phyloP scores from a whole-genome alignment of 2,329 filamentous ascomycete species.

The Colletotrichum orchidophilum region DNA sequence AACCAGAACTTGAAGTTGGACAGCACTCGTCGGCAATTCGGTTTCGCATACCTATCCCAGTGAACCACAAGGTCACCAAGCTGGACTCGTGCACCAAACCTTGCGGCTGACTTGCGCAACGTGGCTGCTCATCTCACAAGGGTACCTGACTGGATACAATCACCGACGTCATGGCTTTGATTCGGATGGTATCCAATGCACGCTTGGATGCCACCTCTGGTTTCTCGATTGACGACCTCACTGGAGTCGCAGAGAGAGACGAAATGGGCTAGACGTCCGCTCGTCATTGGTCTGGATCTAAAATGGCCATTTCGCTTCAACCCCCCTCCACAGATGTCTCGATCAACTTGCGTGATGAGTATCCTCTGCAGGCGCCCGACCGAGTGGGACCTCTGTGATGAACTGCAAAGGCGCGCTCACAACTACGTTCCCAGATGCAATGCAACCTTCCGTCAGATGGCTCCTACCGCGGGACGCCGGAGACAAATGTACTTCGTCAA shows the following conservation, averaged over 20 bases:
- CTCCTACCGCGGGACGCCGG: slow-evolving; percentile 4
- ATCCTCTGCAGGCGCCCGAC: background rate
- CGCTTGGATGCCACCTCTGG: background rate
- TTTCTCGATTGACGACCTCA: background rate
- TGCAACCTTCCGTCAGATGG: slow-evolving; percentile 17
- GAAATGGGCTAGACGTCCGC: background rate
- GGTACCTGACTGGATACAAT: background rate
- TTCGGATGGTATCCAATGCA: background rate
- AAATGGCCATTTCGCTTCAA: background rate
- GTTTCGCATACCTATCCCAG: background rate
- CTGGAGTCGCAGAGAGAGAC: background rate
- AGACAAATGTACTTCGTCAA: background rate
- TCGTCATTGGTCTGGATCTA: background rate
- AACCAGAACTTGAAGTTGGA: background rate
- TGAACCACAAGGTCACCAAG: background rate
- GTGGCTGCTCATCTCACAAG: background rate
- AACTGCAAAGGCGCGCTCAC: slow-evolving; percentile 6
- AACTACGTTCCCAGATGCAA: background rate
- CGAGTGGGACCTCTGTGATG: background rate
- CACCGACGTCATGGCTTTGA: slow-evolving; percentile 14
- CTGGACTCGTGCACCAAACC: background rate
- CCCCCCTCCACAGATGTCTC: background rate
- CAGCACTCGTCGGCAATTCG: background rate
- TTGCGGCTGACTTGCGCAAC: background rate
- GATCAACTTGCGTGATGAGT: background rate